Evolutionary conservation across 805 yeast genomes (phyloP), one percentile per base, ranked within the genome.

Genomic region (Yamadazyma nakazawae): DNA sequence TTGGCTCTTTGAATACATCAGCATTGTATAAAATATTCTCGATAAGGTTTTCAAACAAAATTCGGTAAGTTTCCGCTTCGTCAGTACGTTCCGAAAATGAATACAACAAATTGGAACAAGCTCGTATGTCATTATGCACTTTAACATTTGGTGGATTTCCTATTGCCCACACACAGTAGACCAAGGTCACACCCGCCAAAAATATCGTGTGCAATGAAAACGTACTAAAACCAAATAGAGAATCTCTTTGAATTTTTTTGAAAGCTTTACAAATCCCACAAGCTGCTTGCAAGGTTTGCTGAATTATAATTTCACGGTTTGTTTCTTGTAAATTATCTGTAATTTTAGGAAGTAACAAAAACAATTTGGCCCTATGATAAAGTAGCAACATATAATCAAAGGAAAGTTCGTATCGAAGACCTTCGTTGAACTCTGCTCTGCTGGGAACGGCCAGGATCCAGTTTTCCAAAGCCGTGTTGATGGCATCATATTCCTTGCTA

Each of bases 61-160:
- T 55, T 17, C 60, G 47, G 48, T 58, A 57, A 5, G 57, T 49
- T 26, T 47, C 55, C 11, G 64, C 64, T 44, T 60, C 64, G 9
- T 52, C 52, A 50, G 58, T 50, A 36, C 64, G 47, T 39, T 60
- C 64, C 2, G 63, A 51, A 44, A 58, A 60, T 5, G 60, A 58
- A 52, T 56, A 57, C 11, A 60, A 46, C 18, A 60, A 48, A 38
- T 58, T 57, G 2, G 60, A 59, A 36, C 64, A 60, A 18, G 62
- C 59, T 10, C 62, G 49, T 11, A 60, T 53, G 44, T 57, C 60
- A 37, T 52, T 56, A 25, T 59, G 58, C 42, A 56, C 56, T 32
- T 31, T 44, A 6, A 48, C 34, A 14, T 38, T 11, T 4, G 48
- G 34, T 5, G 54, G 42, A n/a, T 45, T 45, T 5, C 50, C 50